Evolutionary conservation across 2,329 filamentous ascomycete species (phyloP), one percentile per base, ranked within the genome.

Genomic region (Aspergillus pseudoviridinutans): DNA sequence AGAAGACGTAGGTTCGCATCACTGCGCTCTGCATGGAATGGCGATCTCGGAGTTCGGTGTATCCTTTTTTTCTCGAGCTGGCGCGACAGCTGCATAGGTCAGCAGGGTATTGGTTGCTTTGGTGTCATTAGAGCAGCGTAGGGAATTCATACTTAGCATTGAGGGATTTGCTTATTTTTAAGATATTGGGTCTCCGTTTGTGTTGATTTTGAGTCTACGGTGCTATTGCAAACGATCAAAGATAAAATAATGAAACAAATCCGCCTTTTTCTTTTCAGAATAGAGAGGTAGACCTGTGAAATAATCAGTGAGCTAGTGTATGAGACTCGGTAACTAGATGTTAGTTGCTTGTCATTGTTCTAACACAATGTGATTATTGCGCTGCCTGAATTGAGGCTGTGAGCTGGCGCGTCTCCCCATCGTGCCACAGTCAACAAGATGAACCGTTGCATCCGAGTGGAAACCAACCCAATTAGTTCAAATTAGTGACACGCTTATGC

Each of bases 1-100:
- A 76, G 59, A 77, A 76, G 64, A 68, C 65, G 29, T 74, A 57
- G 53, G 27, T 55, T 47, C 29, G n/a, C 24, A 25, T 51, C 24
- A 25, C n/a, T 20, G 25, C 25, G 24, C 25, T 51, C 20, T 54
- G 51, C 51, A 57, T 57, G 28, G 50, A n/a, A 42, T 49, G 55
- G 50, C 44, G 44, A 47, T 24, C 14, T 24, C 14, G 44, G 44
- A 47, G 44, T 47, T 47, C 17, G 44, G 44, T 27, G 10, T 14
- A 25, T 47, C 44, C 17, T 20, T 44, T n/a, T 44, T 24, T 24
- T 47, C 4, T 14, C 5, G 20, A 24, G 20, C 44, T 38, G 24
- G 5, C 10, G 4, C 12, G 44, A 25, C 14, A 24, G 22, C 24
- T 12, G 27, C 44, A 24, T 24, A 14, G 22, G 4, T 47, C 24